A percentile compares a stretch with the other conserved stretches of the same genome.
These are phyloP conservation scores for Zygosaccharomyces pseudobailii DNA, from an alignment of 1,139 yeast species.

Conservation along the genomic window DNA sequence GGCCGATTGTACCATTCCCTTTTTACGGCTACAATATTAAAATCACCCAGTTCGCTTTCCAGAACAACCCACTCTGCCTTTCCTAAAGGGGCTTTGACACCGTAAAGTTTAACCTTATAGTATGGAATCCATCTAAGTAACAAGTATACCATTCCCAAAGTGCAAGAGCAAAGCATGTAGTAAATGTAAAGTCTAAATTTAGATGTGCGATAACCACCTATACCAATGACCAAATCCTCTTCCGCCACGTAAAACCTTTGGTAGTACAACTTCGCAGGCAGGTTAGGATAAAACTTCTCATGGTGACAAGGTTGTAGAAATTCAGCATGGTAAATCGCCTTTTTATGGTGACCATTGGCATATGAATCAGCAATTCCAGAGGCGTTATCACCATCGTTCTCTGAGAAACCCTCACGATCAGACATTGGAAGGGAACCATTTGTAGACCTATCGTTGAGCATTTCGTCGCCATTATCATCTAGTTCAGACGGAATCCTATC, in stretches of 20 bases:
- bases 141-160: constrained; percentile 71
- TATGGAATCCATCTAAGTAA: constrained; percentile 82
- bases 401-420: constrained; percentile 17
- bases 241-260: constrained; percentile 92
- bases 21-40: constrained; percentile 53
- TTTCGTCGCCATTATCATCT: constrained; percentile 30
- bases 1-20: constrained; percentile 64
- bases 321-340: constrained; percentile 27
- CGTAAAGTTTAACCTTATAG: constrained; percentile 63
- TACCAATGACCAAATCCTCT: constrained; percentile 89
- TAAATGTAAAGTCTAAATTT: constrained; percentile 45
- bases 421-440: constrained; percentile 16
- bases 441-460: constrained; percentile 20
- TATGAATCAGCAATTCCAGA: constrained; percentile 24
- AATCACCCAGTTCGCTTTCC: constrained; percentile 90
- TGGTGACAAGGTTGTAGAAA: constrained; percentile 36
- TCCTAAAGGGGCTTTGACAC: constrained; percentile 64
- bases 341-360: constrained; percentile 19
- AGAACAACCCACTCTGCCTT: constrained; percentile 89
- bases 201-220: constrained; percentile 77
- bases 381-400: constrained; percentile 25
- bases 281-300: constrained; percentile 40
- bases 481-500: constrained; percentile 41
- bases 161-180: constrained; percentile 48
- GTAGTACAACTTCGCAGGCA: constrained; percentile 44